Conservation (phyloP, 208 protist species). For the Balamuthia mandrillaris region DNA sequence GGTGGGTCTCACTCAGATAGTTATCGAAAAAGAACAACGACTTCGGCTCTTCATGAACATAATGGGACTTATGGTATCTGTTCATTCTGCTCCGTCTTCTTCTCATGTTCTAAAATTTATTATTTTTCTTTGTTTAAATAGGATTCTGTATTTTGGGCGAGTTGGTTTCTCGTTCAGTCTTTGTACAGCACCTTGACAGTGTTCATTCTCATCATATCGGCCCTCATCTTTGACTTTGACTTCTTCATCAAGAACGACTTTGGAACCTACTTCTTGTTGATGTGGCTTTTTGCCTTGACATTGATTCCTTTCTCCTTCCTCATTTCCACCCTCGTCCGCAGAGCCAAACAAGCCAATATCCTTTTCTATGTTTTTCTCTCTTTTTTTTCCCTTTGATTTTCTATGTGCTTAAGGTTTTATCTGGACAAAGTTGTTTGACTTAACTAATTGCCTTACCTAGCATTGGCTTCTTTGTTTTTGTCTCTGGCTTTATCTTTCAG, state of each 20-base stretch:
- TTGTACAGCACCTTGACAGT: constrained; percentile 8
- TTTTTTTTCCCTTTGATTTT: neutral
- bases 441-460: constrained; percentile 4
- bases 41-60: constrained; percentile 61
- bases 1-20: constrained; percentile 44
- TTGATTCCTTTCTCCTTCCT: constrained; percentile 54
- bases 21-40: constrained; percentile 53
- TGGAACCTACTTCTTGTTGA: constrained; percentile 56
- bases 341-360: neutral
- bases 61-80: constrained; percentile 55
- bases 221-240: constrained; percentile 38
- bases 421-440: neutral
- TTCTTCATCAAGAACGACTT: constrained; percentile 55
- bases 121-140: neutral
- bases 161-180: constrained; percentile 49
- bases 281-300: constrained; percentile 49
- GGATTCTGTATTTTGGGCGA: constrained; percentile 48
- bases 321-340: constrained; percentile 43
- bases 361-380: neutral
- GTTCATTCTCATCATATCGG: constrained; percentile 33
- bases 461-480: constrained; percentile 32
- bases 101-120: neutral
- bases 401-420: neutral
- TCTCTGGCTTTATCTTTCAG: constrained; percentile 31
- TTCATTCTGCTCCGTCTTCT: neutral